Conservation (phyloP, 306 rosid genomes). For the Inga laurina region DNA sequence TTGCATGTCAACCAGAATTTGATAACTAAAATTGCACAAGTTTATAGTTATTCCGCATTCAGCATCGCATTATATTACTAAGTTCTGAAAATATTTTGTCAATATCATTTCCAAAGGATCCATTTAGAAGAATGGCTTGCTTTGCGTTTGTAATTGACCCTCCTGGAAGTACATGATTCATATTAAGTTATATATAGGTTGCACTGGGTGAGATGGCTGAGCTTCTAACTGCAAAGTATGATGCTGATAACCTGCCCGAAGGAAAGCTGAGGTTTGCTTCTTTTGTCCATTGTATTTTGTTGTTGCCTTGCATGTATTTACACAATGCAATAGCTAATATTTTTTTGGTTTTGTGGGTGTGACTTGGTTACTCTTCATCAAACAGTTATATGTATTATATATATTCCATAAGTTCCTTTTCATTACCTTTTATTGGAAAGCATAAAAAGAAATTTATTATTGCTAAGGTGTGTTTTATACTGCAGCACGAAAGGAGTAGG, state of each 20-base stretch:
- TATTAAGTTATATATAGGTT: constrained; percentile 50
- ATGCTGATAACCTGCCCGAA: constrained; percentile 78
- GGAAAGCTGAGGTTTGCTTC: constrained; percentile 81
- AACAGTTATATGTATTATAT: not conserved
- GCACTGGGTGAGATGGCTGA: constrained; percentile 94
- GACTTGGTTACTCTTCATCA: not conserved
- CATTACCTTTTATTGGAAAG: not conserved
- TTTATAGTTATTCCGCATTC: constrained; percentile 18
- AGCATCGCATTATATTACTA: constrained; percentile 18
- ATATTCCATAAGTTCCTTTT: not conserved
- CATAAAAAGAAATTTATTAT: not conserved
- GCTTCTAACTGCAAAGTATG: constrained; percentile 65
- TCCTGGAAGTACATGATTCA: constrained; percentile 6
- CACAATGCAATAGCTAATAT: constrained; percentile 12
- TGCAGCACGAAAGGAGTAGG: constrained; percentile 93
- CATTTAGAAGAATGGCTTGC: constrained; percentile 24
- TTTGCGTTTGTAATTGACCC: constrained; percentile 23
- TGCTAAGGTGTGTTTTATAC: constrained; percentile 19
- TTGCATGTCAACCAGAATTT: constrained; percentile 15
- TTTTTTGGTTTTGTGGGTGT: not conserved
- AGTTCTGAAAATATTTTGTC: constrained; percentile 8
- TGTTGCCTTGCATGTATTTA: not conserved
- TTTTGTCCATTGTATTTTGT: not conserved
- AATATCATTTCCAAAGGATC: constrained; percentile 13
- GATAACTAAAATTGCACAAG: constrained; percentile 17